These are phyloP conservation scores for Boletus rubescentipes DNA, from an alignment of 768 basidiomycete genomes.

Conservation along the genomic window DNA sequence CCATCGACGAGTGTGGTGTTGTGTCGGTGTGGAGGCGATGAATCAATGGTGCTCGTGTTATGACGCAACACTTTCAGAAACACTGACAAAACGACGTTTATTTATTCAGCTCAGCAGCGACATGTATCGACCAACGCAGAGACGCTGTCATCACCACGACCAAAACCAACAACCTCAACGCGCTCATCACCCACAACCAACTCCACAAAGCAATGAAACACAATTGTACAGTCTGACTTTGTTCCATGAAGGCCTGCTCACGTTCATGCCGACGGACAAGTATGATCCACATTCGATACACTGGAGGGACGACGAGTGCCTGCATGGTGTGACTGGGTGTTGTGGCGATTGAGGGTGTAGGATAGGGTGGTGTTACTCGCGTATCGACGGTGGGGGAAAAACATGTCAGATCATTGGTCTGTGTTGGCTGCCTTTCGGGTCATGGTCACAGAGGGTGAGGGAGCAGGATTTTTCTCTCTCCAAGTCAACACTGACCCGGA, in stretches of 20 bases:
- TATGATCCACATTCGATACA: conserved; percentile 89
- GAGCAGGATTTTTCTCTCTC: no score
- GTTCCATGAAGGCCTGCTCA: conserved; percentile 74
- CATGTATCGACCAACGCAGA: conserved; percentile 89
- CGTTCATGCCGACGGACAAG: conserved; percentile 92
- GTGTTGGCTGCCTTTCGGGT: conserved; percentile 78
- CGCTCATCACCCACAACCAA: conserved; percentile 79
- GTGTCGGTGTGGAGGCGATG: conserved; percentile 95
- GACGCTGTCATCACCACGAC: conserved; percentile 77
- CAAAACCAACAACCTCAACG: conserved; percentile 59
- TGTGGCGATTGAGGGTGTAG: conserved; percentile 66
- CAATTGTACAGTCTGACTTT: conserved; percentile 86
- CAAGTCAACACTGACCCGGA: no score
- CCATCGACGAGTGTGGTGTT: conserved; percentile 58
- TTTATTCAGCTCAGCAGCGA: conserved; percentile 76
- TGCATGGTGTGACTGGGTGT: conserved; percentile 95
- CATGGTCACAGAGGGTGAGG: conserved; percentile 64
- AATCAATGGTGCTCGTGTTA: conserved; percentile 86
- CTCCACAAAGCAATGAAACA: conserved; percentile 83
- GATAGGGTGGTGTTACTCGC: conserved; percentile 62
- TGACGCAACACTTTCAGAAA: background rate
- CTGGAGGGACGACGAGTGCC: conserved; percentile 88
- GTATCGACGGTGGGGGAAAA: conserved; percentile 82
- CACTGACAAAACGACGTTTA: background rate
- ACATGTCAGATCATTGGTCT: conserved; percentile 89